phyloP scores from a whole-genome alignment of 2,329 filamentous ascomycete genomes.

The Shiraia bambusicola region DNA sequence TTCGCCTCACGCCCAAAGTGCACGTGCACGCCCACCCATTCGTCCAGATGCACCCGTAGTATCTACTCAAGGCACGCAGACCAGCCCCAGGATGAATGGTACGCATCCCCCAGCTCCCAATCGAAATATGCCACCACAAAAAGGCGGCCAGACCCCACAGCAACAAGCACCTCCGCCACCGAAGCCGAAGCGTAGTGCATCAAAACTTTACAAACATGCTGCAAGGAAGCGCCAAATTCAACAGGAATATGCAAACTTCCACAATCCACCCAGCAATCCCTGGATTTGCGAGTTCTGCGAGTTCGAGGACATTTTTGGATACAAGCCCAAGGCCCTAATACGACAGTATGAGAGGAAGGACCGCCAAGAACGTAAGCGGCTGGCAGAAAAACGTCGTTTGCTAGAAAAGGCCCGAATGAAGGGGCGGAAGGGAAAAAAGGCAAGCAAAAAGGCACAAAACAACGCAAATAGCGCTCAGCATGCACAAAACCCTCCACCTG shows the following conservation, averaged over 20 bases:
- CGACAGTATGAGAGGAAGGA: conserved; percentile 94
- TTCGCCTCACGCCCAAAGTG: conserved; percentile 20
- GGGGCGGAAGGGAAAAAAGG: conserved; percentile 84
- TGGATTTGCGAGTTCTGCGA: conserved; percentile 99
- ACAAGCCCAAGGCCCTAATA: conserved; percentile 79
- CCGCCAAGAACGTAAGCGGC: conserved; percentile 75
- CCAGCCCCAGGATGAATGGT: conserved; percentile 54
- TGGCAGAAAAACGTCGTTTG: conserved; percentile 81
- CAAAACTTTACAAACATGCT: conserved; percentile 71
- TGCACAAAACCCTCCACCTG: conserved; percentile 32
- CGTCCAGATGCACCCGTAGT: conserved; percentile 43
- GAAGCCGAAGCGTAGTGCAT: conserved; percentile 63
- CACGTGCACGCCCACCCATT: conserved; percentile 33
- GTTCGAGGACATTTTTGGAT: conserved; percentile 94
- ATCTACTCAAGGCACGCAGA: conserved; percentile 58
- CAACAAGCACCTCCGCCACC: conserved; percentile 54
- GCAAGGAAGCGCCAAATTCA: conserved; percentile 76
- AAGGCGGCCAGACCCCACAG: conserved; percentile 43
- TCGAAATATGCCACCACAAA: conserved; percentile 39
- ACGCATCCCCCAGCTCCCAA: conserved; percentile 28
- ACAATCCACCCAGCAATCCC: conserved; percentile 76
- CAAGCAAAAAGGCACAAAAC: conserved; percentile 59
- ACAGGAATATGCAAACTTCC: conserved; percentile 74
- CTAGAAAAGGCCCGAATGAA: conserved; percentile 95
- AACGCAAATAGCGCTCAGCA: conserved; percentile 36